Conservation (phyloP, 768 basidiomycete genomes). For the Lentinula raphanica region DNA sequence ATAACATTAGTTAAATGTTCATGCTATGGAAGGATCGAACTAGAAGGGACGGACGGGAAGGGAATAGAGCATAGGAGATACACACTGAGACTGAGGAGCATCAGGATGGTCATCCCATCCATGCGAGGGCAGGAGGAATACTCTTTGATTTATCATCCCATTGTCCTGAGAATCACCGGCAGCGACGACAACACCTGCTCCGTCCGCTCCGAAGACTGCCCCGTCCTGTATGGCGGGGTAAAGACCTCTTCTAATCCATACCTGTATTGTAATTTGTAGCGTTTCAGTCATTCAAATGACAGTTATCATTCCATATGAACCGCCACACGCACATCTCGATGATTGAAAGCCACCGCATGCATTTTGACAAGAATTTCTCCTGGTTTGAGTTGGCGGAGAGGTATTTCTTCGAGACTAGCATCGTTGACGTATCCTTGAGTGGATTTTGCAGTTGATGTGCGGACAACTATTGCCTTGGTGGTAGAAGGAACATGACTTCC, state of each 20-base stretch:
- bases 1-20: background rate
- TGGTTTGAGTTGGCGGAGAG: constrained; percentile 43
- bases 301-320: constrained; percentile 2
- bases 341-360: constrained; percentile 71
- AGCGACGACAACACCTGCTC: constrained; percentile 65
- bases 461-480: constrained; percentile 4
- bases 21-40: too few species aligned
- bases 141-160: constrained; percentile 53
- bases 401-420: constrained; percentile 43
- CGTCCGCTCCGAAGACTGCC: constrained; percentile 65
- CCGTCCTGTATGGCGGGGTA: constrained; percentile 63
- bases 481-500: background rate
- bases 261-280: constrained; percentile 28
- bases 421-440: constrained; percentile 30
- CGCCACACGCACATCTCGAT: constrained; percentile 49
- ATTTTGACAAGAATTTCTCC: constrained; percentile 67
- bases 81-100: constrained; percentile 60
- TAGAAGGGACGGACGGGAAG: too few species aligned
- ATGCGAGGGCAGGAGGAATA: constrained; percentile 70
- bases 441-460: background rate
- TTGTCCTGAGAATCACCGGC: constrained; percentile 55
- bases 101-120: constrained; percentile 69
- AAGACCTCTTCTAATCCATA: constrained; percentile 67
- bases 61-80: background rate
- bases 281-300: background rate